These are phyloP conservation scores for Periconia digitata DNA, from an alignment of 2,329 filamentous ascomycete species.

Conservation along the genomic window DNA sequence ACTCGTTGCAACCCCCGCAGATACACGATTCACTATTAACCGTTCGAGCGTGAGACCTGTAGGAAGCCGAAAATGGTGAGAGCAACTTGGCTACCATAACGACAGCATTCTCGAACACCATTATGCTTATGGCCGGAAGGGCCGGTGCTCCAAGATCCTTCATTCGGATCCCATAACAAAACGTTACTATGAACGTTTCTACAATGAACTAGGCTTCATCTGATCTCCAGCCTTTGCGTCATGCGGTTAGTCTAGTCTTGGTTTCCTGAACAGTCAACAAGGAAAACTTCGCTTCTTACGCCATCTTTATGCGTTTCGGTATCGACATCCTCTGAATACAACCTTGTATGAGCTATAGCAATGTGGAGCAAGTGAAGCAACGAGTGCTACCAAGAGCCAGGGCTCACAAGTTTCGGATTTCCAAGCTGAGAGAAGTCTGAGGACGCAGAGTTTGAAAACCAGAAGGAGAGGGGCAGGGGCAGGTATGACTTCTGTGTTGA, in stretches of 20 bases:
- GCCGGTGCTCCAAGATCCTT: conserved; percentile 29
- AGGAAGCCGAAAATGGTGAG: no score
- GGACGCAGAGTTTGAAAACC: no score
- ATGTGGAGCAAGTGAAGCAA: not conserved
- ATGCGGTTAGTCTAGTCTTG: conserved; percentile 17
- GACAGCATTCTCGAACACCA: conserved; percentile 32
- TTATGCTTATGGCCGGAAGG: conserved; percentile 22
- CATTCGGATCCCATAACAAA: conserved; percentile 24
- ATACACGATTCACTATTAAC: conserved; percentile 16
- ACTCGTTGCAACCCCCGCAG: conserved; percentile 17
- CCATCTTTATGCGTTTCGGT: conserved; percentile 17
- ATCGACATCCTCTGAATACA: conserved; percentile 14
- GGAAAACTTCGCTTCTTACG: conserved; percentile 15
- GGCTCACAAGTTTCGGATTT: no score
- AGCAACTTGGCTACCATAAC: conserved; percentile 18
- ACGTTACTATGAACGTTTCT: conserved; percentile 16
- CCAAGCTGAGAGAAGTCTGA: no score
- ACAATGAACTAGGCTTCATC: conserved; percentile 11
- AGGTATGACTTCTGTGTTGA: no score
- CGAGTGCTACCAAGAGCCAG: no score
- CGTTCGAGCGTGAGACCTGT: conserved; percentile 17
- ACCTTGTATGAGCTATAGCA: conserved; percentile 17
- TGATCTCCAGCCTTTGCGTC: conserved; percentile 14
- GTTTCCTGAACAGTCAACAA: conserved; percentile 21
- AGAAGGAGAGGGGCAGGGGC: no score